phyloP scores from a whole-genome alignment of 495 filamentous ascomycete species.

The Podospora pseudoanserina region DNA sequence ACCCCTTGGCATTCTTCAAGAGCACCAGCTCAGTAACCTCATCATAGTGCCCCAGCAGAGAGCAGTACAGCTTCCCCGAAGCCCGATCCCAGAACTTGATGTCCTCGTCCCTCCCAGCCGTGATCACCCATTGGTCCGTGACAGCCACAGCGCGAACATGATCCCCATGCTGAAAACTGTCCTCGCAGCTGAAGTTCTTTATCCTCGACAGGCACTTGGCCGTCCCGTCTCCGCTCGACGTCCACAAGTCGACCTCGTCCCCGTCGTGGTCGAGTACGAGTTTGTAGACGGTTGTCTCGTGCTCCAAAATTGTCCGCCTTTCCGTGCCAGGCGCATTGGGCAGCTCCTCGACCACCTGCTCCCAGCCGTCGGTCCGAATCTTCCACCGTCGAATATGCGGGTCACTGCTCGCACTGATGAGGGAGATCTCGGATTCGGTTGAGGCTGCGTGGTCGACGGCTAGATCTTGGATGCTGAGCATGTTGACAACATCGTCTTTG shows the following conservation, averaged over 20 bases:
- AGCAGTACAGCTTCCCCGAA: slow-evolving; percentile 71
- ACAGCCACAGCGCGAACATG: slow-evolving; percentile 81
- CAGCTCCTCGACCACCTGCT: slow-evolving; percentile 41
- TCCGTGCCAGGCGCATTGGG: slow-evolving; percentile 39
- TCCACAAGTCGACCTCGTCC: slow-evolving; percentile 77
- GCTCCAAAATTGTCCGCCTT: slow-evolving; percentile 64
- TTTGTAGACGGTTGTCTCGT: slow-evolving; percentile 86
- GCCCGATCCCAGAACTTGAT: slow-evolving; percentile 79
- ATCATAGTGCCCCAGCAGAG: slow-evolving; percentile 83
- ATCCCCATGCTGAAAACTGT: slow-evolving; percentile 73
- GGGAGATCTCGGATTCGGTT: slow-evolving; percentile 44
- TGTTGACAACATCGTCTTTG: slow-evolving; percentile 61
- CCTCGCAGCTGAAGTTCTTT: slow-evolving; percentile 64
- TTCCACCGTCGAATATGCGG: slow-evolving; percentile 76
- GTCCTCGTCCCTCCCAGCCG: slow-evolving; percentile 86
- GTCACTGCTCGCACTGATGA: slow-evolving; percentile 81
- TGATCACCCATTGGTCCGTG: slow-evolving; percentile 76
- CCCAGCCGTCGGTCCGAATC: slow-evolving; percentile 43
- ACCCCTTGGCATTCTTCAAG: slow-evolving; percentile 42
- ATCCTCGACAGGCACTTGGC: slow-evolving; percentile 68
- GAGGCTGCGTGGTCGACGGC: slow-evolving; percentile 61
- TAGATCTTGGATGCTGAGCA: slow-evolving; percentile 71
- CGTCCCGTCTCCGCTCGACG: slow-evolving; percentile 81
- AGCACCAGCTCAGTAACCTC: slow-evolving; percentile 80
- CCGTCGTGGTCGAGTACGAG: slow-evolving; percentile 53